These are phyloP conservation scores for Stylonectria norvegica DNA, from an alignment of 2,329 filamentous ascomycete species.

Conservation along the genomic window DNA sequence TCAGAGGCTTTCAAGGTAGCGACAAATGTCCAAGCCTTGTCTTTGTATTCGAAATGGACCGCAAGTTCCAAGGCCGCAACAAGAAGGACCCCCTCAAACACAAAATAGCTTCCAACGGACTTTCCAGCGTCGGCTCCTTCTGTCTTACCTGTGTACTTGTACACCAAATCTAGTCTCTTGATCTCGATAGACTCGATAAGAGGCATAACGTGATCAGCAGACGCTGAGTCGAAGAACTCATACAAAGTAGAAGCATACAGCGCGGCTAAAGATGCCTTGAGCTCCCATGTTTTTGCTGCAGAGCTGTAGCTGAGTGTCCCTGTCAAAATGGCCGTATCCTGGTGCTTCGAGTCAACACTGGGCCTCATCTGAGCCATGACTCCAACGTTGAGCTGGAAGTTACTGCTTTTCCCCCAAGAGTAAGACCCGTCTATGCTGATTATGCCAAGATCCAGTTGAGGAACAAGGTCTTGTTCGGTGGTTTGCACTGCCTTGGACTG, in stretches of 20 bases:
- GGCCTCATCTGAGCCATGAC: not conserved
- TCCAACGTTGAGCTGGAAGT: not conserved
- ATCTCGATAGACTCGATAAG: slow-evolving; percentile 14
- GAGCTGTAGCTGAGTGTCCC: not conserved
- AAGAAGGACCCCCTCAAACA: slow-evolving; percentile 16
- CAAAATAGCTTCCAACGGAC: slow-evolving; percentile 4
- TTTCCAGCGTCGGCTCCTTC: not conserved
- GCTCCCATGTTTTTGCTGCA: not conserved
- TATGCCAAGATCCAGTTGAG: not conserved
- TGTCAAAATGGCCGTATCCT: not conserved
- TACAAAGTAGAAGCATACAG: slow-evolving; percentile 7
- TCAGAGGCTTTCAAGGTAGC: slow-evolving; percentile 5
- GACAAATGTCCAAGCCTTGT: slow-evolving; percentile 2
- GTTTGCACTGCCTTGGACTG: not conserved
- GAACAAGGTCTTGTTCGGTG: not conserved
- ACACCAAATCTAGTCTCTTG: slow-evolving; percentile 4
- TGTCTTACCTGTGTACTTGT: slow-evolving; percentile 2
- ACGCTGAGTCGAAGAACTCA: slow-evolving; percentile 13
- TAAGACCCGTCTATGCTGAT: not conserved
- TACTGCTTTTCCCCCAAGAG: not conserved
- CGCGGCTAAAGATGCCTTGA: slow-evolving; percentile 2
- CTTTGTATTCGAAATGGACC: slow-evolving; percentile 10
- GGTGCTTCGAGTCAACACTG: not conserved
- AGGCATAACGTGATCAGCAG: slow-evolving; percentile 4
- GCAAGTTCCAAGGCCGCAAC: slow-evolving; percentile 9